These are phyloP conservation scores for Eimeria maxima DNA, from an alignment of 169 alveolate species.

Conservation along the genomic window DNA sequence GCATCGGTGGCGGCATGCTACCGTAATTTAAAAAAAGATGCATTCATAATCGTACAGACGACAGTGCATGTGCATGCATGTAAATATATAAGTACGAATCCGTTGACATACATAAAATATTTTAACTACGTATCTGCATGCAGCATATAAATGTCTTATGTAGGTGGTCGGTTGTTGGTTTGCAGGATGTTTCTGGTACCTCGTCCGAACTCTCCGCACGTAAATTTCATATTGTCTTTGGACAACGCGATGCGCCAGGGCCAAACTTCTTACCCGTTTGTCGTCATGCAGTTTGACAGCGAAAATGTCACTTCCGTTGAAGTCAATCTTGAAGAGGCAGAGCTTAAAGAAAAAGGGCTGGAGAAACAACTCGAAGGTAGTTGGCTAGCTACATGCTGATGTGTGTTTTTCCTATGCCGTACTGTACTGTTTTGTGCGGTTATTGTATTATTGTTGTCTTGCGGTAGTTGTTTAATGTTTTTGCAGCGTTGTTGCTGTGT, in stretches of 20 bases:
- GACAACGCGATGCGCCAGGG: slow-evolving; percentile 98
- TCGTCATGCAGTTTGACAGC: slow-evolving; percentile 96
- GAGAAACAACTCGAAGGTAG: slow-evolving; percentile 91
- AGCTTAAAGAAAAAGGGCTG: slow-evolving; percentile 91
- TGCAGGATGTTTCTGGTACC: slow-evolving; percentile 96
- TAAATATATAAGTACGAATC: neutral
- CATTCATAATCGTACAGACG: neutral
- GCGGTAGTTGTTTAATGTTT: neutral
- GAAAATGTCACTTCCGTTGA: slow-evolving; percentile 95
- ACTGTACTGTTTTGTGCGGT: neutral
- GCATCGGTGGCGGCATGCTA: too few species aligned
- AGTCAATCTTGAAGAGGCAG: slow-evolving; percentile 94
- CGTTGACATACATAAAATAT: neutral
- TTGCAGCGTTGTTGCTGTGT: neutral
- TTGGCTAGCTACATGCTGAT: neutral
- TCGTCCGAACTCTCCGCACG: slow-evolving; percentile 96
- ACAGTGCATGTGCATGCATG: neutral
- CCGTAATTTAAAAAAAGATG: too few species aligned
- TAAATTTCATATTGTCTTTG: slow-evolving; percentile 95
- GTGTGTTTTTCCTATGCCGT: too few species aligned
- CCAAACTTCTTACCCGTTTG: slow-evolving; percentile 97
- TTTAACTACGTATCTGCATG: neutral
- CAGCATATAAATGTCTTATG: neutral
- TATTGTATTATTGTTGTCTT: neutral
- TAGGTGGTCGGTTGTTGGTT: neutral